Evolutionary conservation across 208 protist species (phyloP).

Genomic region (Leishmania arabica): DNA sequence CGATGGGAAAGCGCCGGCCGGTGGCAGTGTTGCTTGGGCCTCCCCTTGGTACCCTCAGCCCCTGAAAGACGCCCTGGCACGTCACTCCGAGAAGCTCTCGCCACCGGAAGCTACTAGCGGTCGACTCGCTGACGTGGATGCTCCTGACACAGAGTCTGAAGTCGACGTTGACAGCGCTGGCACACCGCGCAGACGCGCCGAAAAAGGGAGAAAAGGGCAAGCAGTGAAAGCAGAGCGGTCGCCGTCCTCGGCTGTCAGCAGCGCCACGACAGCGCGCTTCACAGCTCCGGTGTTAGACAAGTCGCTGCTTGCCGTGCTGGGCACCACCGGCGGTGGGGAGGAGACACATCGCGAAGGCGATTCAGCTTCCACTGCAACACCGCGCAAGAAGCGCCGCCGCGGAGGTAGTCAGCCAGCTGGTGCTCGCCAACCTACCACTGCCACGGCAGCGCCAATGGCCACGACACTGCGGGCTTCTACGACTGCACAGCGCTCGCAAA

Average conservation of each 20-base stretch:
- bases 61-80: constrained; percentile 15
- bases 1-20: neutral
- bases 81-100: constrained; percentile 1
- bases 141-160: neutral
- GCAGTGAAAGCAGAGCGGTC: neutral
- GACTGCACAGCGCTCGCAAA: neutral
- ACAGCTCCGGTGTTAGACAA: neutral
- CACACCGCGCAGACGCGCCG: neutral
- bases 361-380: neutral
- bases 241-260: neutral
- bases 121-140: neutral
- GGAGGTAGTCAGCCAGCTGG: constrained; percentile 1
- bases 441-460: neutral
- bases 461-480: neutral
- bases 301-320: neutral
- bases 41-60: constrained; percentile 18
- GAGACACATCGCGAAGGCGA: neutral
- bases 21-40: neutral
- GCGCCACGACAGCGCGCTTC: constrained; percentile 4
- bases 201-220: neutral
- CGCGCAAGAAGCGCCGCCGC: constrained; percentile 4
- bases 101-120: neutral
- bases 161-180: neutral
- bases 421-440: neutral
- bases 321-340: neutral